phyloP scores from a whole-genome alignment of 2,329 filamentous ascomycete genomes.

The Alternaria tenuissima region DNA sequence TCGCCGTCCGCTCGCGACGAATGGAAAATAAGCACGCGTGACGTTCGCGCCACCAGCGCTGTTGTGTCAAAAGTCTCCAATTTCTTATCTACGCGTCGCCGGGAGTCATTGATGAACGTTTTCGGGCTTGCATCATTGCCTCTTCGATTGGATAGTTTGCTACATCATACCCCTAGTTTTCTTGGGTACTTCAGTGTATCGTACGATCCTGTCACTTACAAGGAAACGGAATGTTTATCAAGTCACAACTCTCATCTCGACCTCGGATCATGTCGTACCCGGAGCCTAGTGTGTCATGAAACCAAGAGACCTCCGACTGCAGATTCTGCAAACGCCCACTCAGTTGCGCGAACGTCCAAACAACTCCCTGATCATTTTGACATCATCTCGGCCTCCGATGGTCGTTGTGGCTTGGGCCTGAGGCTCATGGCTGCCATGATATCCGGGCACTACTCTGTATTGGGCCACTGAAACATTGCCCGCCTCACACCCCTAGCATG shows the following conservation, averaged over 20 bases:
- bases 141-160: background rate
- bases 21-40: background rate
- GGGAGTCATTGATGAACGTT: background rate
- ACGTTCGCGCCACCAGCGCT: background rate
- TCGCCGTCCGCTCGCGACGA: background rate
- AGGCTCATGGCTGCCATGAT: constrained; percentile 11
- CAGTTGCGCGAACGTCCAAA: background rate
- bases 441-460: constrained; percentile 10
- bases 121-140: background rate
- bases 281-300: constrained; percentile 6
- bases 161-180: background rate
- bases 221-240: background rate
- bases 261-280: constrained; percentile 10
- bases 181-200: background rate
- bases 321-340: constrained; percentile 10
- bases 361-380: constrained; percentile 4
- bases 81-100: background rate
- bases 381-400: constrained; percentile 8
- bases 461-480: constrained; percentile 25
- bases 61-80: background rate
- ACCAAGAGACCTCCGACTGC: constrained; percentile 5
- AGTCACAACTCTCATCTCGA: background rate
- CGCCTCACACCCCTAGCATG: constrained; percentile 27
- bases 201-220: background rate
- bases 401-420: constrained; percentile 14